Base-by-base conservation (phyloP, 306 rosid genomes). In the Albizia julibrissin region DNA sequence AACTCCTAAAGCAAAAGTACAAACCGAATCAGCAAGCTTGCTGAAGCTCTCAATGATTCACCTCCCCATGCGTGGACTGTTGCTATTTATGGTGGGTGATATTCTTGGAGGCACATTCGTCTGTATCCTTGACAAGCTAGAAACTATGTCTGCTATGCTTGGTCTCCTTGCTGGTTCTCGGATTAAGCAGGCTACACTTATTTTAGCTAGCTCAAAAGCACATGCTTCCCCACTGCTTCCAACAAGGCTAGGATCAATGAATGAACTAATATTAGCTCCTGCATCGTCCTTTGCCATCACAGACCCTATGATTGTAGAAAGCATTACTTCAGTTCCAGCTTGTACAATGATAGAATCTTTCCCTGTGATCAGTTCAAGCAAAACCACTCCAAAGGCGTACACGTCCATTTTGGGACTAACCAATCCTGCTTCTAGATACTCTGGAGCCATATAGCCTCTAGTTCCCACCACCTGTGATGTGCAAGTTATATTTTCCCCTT, bases 331-430 rank as follows among this genome's bases (percentile, higher is more conserved):
- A 67, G 49, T 83, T 56, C 93, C 93, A 65, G 87, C 85, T 70
- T 85, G 86, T 10, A 31, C 64, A 9, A 46, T n/a, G 31, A 82
- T 19, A 26, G 88, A 89, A 56, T 87, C 88, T 75, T 86, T 87
- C 54, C 93, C 83, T 0, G 89, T 89, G 68, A 93, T 82, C 72
- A 91, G 76, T 81, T 93, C 94, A 86, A 91, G 52, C 74, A 91
- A 47, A 69, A 93, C 87, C 78, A 86, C 88, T 49, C 94, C 93
- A 37, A 85, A 90, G 39, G 93, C 93, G 37, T 84, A 93, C 18
- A 91, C 90, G 69, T 91, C 98, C 82, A 87, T 77, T 82, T 91
- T 80, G 56, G 93, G 80, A 59, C 89, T 79, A 46, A 86, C 85
- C 11, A 79, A 42, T 71, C 91, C 90, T 6, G 79, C 78, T 27